These are phyloP conservation scores for Coemansia sp. DNA, from an alignment of 192 early-diverging fungal species.

Conservation along the genomic window DNA sequence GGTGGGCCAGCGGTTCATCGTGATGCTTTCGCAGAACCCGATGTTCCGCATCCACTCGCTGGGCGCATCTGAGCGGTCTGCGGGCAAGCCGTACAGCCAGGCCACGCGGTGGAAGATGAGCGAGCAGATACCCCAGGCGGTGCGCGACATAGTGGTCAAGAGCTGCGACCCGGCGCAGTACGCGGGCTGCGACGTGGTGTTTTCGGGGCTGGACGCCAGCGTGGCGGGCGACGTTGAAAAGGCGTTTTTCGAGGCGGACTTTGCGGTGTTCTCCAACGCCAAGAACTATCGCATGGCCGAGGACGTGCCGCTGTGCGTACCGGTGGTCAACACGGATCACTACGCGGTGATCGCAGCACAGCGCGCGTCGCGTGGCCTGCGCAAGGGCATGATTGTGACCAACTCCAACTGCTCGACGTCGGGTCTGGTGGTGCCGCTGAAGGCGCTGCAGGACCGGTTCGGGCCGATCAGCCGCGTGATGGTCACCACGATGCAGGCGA, in stretches of 20 bases:
- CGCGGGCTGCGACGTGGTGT: constrained; percentile 81
- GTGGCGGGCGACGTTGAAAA: constrained; percentile 94
- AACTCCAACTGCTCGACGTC: constrained; percentile 99
- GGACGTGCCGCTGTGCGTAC: constrained; percentile 89
- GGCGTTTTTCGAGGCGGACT: constrained; percentile 82
- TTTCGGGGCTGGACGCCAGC: constrained; percentile 92
- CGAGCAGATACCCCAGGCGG: constrained; percentile 66
- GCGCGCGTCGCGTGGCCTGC: constrained; percentile 57
- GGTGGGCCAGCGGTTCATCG: constrained; percentile 96
- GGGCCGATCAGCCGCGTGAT: constrained; percentile 79
- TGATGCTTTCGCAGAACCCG: constrained; percentile 84
- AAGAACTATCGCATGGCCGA: constrained; percentile 94
- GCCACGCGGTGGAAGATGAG: constrained; percentile 89
- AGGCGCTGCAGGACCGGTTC: constrained; percentile 88
- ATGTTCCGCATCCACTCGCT: constrained; percentile 82
- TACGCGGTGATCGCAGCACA: constrained; percentile 80
- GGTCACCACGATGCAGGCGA: constrained; percentile 93
- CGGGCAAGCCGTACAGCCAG: constrained; percentile 78
- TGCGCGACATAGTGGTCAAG: constrained; percentile 61
- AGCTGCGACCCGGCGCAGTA: constrained; percentile 77
- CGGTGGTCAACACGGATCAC: constrained; percentile 87
- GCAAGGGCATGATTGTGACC: constrained; percentile 88
- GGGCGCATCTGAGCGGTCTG: constrained; percentile 88
- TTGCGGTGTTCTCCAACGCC: constrained; percentile 94
- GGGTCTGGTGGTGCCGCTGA: constrained; percentile 86